Base-by-base conservation (phyloP, 305 asterid genomes). In the Fraxinus sp. region DNA sequence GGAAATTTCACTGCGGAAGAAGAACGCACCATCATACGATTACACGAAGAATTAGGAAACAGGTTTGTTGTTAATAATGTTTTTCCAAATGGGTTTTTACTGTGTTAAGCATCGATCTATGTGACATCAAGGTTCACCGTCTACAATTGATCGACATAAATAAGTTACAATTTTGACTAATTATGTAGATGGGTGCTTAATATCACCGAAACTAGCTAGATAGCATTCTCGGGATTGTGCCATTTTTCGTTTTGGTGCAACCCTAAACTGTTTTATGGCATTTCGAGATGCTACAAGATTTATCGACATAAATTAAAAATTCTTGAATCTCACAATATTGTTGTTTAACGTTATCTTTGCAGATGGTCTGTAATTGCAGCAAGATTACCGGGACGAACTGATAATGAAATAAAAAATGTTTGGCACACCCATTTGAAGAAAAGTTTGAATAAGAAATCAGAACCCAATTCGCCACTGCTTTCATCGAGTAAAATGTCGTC, bases 291-390 rank as follows among this genome's bases (percentile, higher is more conserved):
- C 55, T 44, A 10, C 18, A 10, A 46, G n/a, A 46, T 13, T 46
- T 46, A 13, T 3, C 3, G 18, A 3, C n/a, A 13, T 13, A 0
- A 46, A 46, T 3, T 10, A 3, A 46, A 46, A 46, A 46, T 11
- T 46, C 18, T 46, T 46, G 33, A 7, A 20, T 62, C 72, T 20
- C 35, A 66, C n/a, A 26, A 11, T 14, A 0, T 46, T 76, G 7
- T 66, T 66, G 13, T 81, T 11, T 16, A 22, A 26, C 41, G 32
- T 44, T 20, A 5, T 39, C 20, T 35, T 6, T 76, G 52, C 85
- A 91, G 94, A 79, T 91, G 94, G 94, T 89, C 94, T 3, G 85
- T 84, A 46, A 91, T 91, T 18, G 94, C 94, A 5, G 83, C 91
- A 37, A 86, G 52, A 66, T 87, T 91, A 81, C 84, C 94, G 0